These are phyloP conservation scores for Yarrowia sp. DNA, from an alignment of 805 yeast species.

Conservation along the genomic window DNA sequence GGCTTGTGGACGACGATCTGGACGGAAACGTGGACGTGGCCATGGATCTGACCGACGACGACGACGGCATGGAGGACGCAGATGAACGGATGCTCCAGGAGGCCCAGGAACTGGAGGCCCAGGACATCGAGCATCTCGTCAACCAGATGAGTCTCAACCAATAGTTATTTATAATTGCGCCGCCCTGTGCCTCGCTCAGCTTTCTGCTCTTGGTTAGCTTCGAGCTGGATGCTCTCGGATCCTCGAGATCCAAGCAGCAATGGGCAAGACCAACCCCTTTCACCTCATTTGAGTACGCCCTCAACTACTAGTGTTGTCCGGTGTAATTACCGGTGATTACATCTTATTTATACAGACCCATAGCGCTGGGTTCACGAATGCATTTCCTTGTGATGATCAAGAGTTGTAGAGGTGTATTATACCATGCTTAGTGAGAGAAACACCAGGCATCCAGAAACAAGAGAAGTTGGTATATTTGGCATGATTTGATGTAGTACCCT, in stretches of 20 bases:
- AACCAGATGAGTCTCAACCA: slow-evolving; percentile 18
- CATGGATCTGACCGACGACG: slow-evolving; percentile 6
- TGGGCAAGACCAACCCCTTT: slow-evolving; percentile 24
- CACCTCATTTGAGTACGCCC: slow-evolving; percentile 27
- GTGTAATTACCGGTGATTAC: slow-evolving; percentile 27
- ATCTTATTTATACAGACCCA: slow-evolving; percentile 10
- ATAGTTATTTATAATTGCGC: background rate
- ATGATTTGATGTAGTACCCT: too few relatives aligned
- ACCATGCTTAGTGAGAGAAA: too few relatives aligned
- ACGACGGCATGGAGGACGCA: background rate
- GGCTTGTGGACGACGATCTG: slow-evolving; percentile 10
- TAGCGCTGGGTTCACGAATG: too few relatives aligned
- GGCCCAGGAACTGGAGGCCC: slow-evolving; percentile 21
- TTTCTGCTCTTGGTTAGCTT: slow-evolving; percentile 21
- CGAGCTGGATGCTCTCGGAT: slow-evolving; percentile 23
- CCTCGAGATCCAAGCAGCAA: background rate
- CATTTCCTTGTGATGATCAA: too few relatives aligned
- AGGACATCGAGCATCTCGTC: slow-evolving; percentile 11
- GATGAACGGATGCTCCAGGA: slow-evolving; percentile 12
- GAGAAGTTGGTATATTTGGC: too few relatives aligned
- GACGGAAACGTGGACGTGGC: slow-evolving; percentile 21
- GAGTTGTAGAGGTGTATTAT: too few relatives aligned
- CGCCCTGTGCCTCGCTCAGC: slow-evolving; percentile 28
- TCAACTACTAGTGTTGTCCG: slow-evolving; percentile 25
- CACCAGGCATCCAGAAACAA: too few relatives aligned